Evolutionary conservation across 306 rosid genomes (phyloP), one percentile per base, ranked within the genome.

Genomic region (Vigna reflexopilosa): DNA sequence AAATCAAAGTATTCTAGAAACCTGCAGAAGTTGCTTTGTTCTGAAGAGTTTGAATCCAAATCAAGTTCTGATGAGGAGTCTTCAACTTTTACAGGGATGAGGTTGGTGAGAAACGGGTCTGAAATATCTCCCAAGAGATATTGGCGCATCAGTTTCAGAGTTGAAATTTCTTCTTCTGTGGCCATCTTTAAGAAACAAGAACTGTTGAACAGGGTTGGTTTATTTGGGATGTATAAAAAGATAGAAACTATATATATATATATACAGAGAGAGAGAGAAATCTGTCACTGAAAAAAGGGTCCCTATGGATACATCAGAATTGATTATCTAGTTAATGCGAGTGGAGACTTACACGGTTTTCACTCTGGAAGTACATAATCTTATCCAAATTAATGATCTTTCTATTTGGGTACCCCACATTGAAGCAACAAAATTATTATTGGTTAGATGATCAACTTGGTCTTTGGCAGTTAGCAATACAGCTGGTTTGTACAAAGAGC

Each of bases 61-160:
- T 82, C 87, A 48, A 85, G 54, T 24, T 88, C 88, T 75, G 91
- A 72, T 15, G 84, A 78, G 32, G 77, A 79, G 74, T 84, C 72
- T 47, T 93, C 98, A 8, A 80, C 63, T 56, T 93, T 93, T 16
- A 88, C 80, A 5, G 88, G 85, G 52, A 45, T 85, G 26, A 88
- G 82, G 77, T 68, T 67, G 34, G 88, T 15, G 47, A 74, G 28
- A 73, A 86, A 88, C 38, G 83, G 36, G 28, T 91, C 94, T 52
- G 81, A 68, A 58, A 83, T 80, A 48, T 90, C 96, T 28, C 72
- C 83, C 16, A 91, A 85, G 13, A 91, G 96, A 51, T 89, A 89
- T 44, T 88, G 87, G 11, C 90, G 75, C 54, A 91, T 85, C 5
- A 83, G 62, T 24, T 90, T 93, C 24, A 94, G 68, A 44, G 85